Conservation (phyloP, 1,284 basidiomycete genomes). For the Cutaneotrichosporon sp. region DNA sequence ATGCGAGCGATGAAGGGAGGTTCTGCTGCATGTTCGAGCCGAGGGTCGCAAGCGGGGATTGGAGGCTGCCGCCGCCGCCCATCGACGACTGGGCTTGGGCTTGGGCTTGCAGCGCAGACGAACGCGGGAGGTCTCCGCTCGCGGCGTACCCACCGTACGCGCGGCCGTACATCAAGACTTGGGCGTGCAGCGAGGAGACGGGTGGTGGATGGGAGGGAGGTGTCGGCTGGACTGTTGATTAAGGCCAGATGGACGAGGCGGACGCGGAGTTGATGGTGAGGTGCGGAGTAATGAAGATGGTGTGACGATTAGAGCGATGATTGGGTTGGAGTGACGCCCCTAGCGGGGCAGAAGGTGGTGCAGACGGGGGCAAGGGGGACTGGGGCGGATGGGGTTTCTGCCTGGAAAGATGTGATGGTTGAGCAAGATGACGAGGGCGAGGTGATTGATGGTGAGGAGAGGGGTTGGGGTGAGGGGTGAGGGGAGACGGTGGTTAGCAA, state of each 20-base stretch:
- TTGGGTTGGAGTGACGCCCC: background rate
- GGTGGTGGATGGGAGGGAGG: background rate
- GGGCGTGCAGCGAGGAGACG: background rate
- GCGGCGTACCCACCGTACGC: conserved; percentile 18
- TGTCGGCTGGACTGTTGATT: background rate
- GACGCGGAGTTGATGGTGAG: background rate
- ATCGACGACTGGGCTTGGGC: conserved; percentile 14
- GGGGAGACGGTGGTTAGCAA: too few relatives aligned
- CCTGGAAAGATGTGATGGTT: background rate
- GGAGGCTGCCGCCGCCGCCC: conserved; percentile 1
- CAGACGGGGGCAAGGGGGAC: background rate
- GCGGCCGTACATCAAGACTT: conserved; percentile 22
- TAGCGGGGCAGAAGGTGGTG: conserved; percentile 9
- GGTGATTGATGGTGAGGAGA: background rate
- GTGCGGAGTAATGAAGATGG: conserved; percentile 1
- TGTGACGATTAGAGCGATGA: background rate
- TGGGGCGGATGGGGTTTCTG: background rate
- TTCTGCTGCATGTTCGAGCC: conserved; percentile 8
- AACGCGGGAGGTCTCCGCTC: conserved; percentile 22
- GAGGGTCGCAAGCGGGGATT: background rate
- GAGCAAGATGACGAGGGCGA: background rate
- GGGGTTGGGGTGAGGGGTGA: background rate
- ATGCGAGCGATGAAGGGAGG: background rate
- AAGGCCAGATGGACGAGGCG: background rate
- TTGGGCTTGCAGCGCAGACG: conserved; percentile 19